phyloP scores from a whole-genome alignment of 2,329 filamentous ascomycete species.

The Ceratocystis diversiconidia region DNA sequence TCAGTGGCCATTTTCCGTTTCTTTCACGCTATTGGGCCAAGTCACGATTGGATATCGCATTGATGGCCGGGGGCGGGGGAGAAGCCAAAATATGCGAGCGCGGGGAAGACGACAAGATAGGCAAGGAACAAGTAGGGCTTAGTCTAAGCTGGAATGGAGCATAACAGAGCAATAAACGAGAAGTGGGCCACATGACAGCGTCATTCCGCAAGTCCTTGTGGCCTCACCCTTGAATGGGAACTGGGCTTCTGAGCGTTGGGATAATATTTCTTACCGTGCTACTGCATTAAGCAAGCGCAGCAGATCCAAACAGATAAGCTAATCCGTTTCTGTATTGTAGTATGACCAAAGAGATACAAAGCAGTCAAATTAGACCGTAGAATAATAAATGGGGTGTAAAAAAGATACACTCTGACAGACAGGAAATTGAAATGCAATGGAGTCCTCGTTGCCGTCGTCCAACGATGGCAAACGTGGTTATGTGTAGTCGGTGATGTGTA shows the following conservation, averaged over 20 bases:
- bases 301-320: background rate
- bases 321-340: background rate
- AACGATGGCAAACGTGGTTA: background rate
- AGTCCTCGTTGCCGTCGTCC: background rate
- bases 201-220: background rate
- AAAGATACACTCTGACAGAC: too few species aligned
- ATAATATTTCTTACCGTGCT: conserved; percentile 2
- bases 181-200: background rate
- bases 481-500: background rate
- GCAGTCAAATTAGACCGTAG: background rate
- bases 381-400: too few species aligned
- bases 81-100: background rate
- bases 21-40: background rate
- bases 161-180: background rate
- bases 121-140: background rate
- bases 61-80: background rate
- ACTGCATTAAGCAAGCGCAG: background rate
- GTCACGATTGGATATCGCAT: background rate
- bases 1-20: background rate
- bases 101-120: conserved; percentile 1
- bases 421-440: too few species aligned
- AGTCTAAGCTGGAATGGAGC: background rate
- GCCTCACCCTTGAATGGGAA: background rate
- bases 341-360: background rate
- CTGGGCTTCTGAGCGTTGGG: background rate